Evolutionary conservation across 495 filamentous ascomycete species (phyloP).

Genomic region (Friedmanniomyces simplex): DNA sequence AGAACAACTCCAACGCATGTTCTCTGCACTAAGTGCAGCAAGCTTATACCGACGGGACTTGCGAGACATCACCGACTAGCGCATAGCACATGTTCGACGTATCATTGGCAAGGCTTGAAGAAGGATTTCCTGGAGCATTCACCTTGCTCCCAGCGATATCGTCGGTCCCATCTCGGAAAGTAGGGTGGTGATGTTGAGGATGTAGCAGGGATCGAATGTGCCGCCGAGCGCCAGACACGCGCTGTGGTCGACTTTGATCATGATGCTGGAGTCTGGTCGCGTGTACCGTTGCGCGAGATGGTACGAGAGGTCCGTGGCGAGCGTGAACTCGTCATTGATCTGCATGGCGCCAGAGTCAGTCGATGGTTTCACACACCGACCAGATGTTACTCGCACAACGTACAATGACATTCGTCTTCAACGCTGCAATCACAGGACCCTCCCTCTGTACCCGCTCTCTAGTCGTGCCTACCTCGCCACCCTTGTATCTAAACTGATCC

Average conservation of each 20-base stretch:
- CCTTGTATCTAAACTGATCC: conserved; percentile 48
- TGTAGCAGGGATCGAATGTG: conserved; percentile 67
- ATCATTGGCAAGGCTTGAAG: no score
- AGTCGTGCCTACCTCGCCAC: conserved; percentile 36
- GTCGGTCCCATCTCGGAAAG: conserved; percentile 57
- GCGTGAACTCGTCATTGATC: conserved; percentile 56
- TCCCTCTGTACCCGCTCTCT: conserved; percentile 51
- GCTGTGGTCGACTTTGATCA: conserved; percentile 64
- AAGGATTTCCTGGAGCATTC: no score
- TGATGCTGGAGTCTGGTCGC: conserved; percentile 56
- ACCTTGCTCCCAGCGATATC: no score
- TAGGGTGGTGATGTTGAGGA: conserved; percentile 65
- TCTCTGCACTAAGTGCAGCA: no score
- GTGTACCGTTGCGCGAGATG: conserved; percentile 64
- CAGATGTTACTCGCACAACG: no score
- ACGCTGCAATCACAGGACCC: conserved; percentile 64
- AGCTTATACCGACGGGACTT: no score
- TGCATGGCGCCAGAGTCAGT: conserved; percentile 35
- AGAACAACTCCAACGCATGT: no score
- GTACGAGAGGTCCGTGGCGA: conserved; percentile 59
- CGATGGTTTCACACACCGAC: no score
- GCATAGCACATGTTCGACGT: no score
- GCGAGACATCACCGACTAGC: no score
- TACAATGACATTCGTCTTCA: conserved; percentile 78
- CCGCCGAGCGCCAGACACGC: conserved; percentile 64